These are phyloP conservation scores for Thuja plicata DNA, from an alignment of 83 land plant genomes.

Conservation along the genomic window DNA sequence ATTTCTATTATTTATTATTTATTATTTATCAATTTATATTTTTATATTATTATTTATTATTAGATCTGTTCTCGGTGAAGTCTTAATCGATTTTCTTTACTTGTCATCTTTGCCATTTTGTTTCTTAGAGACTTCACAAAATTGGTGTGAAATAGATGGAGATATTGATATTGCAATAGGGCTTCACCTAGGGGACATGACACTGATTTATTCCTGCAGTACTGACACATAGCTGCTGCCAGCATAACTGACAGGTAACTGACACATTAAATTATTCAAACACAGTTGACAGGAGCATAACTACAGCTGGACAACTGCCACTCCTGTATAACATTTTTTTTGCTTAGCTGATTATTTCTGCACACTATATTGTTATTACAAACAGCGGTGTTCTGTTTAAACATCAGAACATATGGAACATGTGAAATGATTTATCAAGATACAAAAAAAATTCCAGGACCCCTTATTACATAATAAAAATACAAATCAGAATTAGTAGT, in stretches of 20 bases:
- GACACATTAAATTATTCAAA: not conserved
- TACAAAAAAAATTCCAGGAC: not conserved
- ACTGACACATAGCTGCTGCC: not conserved
- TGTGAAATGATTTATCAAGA: not conserved
- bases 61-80: too few relatives aligned
- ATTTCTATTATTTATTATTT: too few relatives aligned
- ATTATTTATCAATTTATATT: too few relatives aligned
- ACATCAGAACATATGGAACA: not conserved
- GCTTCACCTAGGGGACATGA: too few relatives aligned
- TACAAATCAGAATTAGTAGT: not conserved
- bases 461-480: not conserved
- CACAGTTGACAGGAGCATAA: not conserved
- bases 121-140: too few relatives aligned
- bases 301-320: not conserved
- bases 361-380: not conserved
- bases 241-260: not conserved
- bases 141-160: too few relatives aligned
- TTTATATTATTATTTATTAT: too few relatives aligned
- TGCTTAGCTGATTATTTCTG: not conserved
- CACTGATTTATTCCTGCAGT: not conserved
- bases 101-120: too few relatives aligned
- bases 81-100: too few relatives aligned
- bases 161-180: too few relatives aligned
- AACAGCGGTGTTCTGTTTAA: not conserved
- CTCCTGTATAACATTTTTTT: not conserved